Evolutionary conservation across 208 protist genomes (phyloP).

Genomic region (Crithidia bombi): DNA sequence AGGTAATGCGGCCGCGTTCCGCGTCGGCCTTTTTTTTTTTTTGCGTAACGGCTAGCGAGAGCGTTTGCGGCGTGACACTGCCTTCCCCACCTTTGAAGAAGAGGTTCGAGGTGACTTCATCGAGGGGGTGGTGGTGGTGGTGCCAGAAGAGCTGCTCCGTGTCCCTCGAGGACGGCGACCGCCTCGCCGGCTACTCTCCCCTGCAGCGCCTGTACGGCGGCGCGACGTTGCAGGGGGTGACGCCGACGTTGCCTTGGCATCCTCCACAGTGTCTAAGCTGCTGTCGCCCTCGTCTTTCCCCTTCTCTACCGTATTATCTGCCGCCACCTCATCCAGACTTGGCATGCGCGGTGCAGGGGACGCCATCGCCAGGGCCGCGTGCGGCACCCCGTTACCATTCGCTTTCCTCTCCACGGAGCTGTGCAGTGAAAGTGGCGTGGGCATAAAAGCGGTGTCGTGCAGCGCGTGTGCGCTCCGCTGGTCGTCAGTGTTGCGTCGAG

Average conservation of each 20-base stretch:
- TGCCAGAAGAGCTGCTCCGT: neutral
- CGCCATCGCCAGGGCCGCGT: neutral
- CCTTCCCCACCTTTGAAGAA: neutral
- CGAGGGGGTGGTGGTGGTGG: neutral
- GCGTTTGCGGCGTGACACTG: neutral
- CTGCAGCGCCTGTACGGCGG: neutral
- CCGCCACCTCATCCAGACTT: neutral
- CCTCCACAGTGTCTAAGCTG: neutral
- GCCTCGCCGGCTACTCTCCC: neutral
- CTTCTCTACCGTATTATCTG: neutral
- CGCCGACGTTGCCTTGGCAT: neutral
- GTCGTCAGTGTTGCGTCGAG: neutral
- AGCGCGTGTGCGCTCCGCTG: neutral
- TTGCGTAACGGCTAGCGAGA: conserved; percentile 20
- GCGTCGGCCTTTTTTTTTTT: too few relatives aligned
- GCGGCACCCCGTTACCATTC: neutral
- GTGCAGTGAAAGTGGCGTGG: conserved; percentile 9
- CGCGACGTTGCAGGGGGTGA: conserved; percentile 1
- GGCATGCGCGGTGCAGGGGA: conserved; percentile 18
- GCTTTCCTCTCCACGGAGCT: neutral
- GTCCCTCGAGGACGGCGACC: neutral
- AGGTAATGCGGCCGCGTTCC: too few relatives aligned
- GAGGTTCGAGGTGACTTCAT: neutral
- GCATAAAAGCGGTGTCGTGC: neutral
- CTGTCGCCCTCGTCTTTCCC: neutral